Percentiles rank a stretch among this genome's conserved stretches.
Conservation (phyloP, 1,139 yeast species). For the Hyphopichia pseudoburtonii region DNA sequence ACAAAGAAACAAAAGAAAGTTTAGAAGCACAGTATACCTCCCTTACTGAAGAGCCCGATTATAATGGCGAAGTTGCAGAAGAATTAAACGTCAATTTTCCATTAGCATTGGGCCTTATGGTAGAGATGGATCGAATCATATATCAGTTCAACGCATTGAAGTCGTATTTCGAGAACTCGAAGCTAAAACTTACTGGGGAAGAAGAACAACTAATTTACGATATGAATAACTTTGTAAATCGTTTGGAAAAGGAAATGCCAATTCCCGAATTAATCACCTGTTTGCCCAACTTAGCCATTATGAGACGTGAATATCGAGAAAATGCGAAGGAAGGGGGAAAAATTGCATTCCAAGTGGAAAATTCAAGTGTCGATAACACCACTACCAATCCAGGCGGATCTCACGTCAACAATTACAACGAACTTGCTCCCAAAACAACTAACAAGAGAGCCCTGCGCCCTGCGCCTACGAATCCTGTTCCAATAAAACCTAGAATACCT, state of each 20-base stretch:
- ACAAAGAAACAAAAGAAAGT: constrained; percentile 17
- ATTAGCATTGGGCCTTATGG: constrained; percentile 17
- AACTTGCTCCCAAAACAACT: too few relatives aligned
- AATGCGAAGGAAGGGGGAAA: constrained; percentile 34
- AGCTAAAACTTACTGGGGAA: constrained; percentile 6
- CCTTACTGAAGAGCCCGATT: not conserved
- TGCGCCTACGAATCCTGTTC: too few relatives aligned
- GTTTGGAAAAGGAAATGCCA: constrained; percentile 23
- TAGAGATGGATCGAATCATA: constrained; percentile 22
- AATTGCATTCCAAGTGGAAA: constrained; percentile 13
- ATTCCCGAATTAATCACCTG: constrained; percentile 19
- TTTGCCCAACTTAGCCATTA: constrained; percentile 23
- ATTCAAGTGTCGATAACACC: not conserved
- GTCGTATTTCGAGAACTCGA: constrained; percentile 13
- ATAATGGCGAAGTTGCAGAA: constrained; percentile 9
- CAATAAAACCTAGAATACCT: too few relatives aligned
- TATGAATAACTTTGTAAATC: constrained; percentile 12
- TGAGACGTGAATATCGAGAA: constrained; percentile 29
- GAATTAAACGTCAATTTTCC: constrained; percentile 8
- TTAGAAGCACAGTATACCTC: constrained; percentile 11
- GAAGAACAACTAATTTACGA: constrained; percentile 8
- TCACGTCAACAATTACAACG: too few relatives aligned
- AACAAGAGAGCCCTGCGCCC: too few relatives aligned
- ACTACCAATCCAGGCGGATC: not conserved
- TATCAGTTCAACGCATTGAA: constrained; percentile 22